Evolutionary conservation across 2,329 filamentous ascomycete species (phyloP).

Genomic region (Phaeosphaeriaceae sp.): DNA sequence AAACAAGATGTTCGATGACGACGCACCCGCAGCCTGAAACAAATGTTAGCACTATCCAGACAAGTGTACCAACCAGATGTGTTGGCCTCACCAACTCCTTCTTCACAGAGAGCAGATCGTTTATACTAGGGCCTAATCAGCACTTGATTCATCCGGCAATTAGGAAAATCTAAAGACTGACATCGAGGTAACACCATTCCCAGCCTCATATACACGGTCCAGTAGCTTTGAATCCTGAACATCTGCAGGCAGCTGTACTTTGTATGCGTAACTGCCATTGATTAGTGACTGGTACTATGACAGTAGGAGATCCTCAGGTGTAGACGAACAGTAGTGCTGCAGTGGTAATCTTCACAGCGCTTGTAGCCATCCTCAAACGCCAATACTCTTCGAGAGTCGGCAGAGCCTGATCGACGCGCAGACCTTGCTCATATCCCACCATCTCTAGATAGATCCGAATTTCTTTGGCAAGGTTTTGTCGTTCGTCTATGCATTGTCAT

Average conservation of each 20-base stretch:
- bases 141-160: background rate
- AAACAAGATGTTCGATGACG: background rate
- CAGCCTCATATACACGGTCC: background rate
- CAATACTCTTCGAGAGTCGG: too few species aligned
- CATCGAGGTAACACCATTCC: background rate
- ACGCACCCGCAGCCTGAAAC: background rate
- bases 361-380: too few species aligned
- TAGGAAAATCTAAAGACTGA: background rate
- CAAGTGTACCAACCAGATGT: background rate
- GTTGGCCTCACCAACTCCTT: background rate
- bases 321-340: too few species aligned
- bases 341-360: too few species aligned
- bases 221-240: background rate
- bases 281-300: too few species aligned
- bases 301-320: too few species aligned
- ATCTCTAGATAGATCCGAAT: too few species aligned
- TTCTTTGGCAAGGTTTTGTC: too few species aligned
- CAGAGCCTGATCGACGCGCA: too few species aligned
- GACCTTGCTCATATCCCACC: too few species aligned
- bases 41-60: background rate
- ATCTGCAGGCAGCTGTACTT: background rate
- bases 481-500: too few species aligned
- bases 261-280: background rate
- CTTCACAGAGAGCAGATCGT: background rate
- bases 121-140: background rate